These are phyloP conservation scores for Candida anglica DNA, from an alignment of 805 yeast species.

Conservation along the genomic window DNA sequence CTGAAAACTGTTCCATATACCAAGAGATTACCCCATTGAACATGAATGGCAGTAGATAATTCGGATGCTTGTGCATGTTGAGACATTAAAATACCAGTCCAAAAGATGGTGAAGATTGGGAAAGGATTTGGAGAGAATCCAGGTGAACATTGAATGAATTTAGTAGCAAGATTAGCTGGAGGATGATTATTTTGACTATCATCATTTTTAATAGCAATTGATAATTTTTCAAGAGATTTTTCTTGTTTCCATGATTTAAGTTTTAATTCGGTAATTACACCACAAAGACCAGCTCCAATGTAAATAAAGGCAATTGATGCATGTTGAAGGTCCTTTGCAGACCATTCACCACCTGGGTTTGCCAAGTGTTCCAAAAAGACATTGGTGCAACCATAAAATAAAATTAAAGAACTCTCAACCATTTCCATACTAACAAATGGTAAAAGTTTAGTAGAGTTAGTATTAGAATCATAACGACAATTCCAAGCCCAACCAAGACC, in stretches of 20 bases:
- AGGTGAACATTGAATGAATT: constrained; percentile 42
- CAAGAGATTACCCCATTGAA: constrained; percentile 88
- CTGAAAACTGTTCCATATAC: constrained; percentile 82
- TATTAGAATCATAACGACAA: constrained; percentile 17
- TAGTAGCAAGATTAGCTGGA: constrained; percentile 10
- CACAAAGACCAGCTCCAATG: constrained; percentile 90
- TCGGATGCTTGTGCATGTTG: constrained; percentile 84
- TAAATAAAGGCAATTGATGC: constrained; percentile 87
- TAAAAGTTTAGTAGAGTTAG: constrained; percentile 8
- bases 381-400: constrained; percentile 87
- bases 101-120: constrained; percentile 88
- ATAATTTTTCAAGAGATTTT: constrained; percentile 23
- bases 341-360: constrained; percentile 72
- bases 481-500: constrained; percentile 93
- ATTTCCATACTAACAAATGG: constrained; percentile 82
- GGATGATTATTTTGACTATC: neutral
- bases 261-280: constrained; percentile 73
- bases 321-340: constrained; percentile 87
- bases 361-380: constrained; percentile 83
- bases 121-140: constrained; percentile 92
- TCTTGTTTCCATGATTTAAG: constrained; percentile 57
- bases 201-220: constrained; percentile 11
- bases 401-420: constrained; percentile 73
- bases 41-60: constrained; percentile 75
- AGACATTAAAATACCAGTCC: constrained; percentile 97